A percentile compares a stretch with the other conserved stretches of the same genome.
Conservation (phyloP, 2,329 filamentous ascomycete genomes). For the Helotiales sp. region DNA sequence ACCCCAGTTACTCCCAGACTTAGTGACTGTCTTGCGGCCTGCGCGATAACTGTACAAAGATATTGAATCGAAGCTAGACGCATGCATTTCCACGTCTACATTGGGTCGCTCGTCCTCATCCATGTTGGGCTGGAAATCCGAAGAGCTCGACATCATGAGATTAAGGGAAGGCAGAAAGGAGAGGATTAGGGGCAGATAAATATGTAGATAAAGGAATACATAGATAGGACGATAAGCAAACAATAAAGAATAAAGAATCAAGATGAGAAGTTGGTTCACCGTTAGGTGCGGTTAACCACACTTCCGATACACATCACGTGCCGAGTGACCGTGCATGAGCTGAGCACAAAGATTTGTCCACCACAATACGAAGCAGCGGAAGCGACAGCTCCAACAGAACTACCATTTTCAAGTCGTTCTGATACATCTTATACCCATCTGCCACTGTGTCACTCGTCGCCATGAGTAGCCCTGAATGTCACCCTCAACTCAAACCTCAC, state of each 20-base stretch:
- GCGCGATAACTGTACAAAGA: background rate
- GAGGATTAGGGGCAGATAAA: background rate
- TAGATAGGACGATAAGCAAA: background rate
- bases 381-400: constrained; percentile 4
- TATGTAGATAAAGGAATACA: background rate
- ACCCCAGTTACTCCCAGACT: background rate
- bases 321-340: background rate
- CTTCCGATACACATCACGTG: background rate
- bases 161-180: background rate
- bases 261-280: background rate
- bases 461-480: constrained; percentile 4
- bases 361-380: constrained; percentile 4
- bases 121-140: background rate
- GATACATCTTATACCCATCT: background rate
- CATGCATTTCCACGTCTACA: background rate
- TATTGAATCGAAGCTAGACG: background rate
- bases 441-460: background rate
- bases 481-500: background rate
- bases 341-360: constrained; percentile 2
- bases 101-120: background rate
- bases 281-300: background rate
- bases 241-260: background rate
- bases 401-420: constrained; percentile 8
- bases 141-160: background rate
- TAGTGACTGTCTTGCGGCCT: background rate